These are phyloP conservation scores for Otatea glauca DNA, from an alignment of 176 grass and related monocot genomes.

Conservation along the genomic window DNA sequence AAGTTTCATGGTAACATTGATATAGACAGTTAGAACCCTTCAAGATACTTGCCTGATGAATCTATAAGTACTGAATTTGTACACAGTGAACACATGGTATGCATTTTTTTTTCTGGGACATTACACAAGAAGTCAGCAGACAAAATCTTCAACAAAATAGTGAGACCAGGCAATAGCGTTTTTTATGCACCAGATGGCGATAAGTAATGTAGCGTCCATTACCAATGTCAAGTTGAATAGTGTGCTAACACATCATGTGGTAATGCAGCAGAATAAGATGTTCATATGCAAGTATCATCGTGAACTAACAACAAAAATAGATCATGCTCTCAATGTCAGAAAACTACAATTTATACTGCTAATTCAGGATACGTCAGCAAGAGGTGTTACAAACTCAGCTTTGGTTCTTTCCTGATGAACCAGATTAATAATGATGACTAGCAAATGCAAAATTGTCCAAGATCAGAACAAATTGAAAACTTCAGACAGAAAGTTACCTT, in stretches of 20 bases:
- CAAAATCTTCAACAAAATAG: neutral
- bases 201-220: neutral
- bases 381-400: neutral
- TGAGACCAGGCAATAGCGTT: neutral
- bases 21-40: neutral
- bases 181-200: conserved; percentile 3
- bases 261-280: conserved; percentile 26
- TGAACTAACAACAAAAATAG: conserved; percentile 10
- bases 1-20: neutral
- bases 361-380: neutral
- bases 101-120: neutral
- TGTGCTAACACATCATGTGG: conserved; percentile 29
- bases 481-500: conserved; percentile 12
- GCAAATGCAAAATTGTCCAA: neutral
- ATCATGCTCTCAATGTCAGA: conserved; percentile 12
- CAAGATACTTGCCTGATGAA: no score
- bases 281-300: conserved; percentile 7
- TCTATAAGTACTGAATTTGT: no score
- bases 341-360: neutral
- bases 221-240: neutral
- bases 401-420: neutral
- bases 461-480: neutral
- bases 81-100: no score
- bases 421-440: neutral
- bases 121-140: neutral